Conservation (phyloP, 2,329 filamentous ascomycete species). For the Beauveria scarabaeidicola region DNA sequence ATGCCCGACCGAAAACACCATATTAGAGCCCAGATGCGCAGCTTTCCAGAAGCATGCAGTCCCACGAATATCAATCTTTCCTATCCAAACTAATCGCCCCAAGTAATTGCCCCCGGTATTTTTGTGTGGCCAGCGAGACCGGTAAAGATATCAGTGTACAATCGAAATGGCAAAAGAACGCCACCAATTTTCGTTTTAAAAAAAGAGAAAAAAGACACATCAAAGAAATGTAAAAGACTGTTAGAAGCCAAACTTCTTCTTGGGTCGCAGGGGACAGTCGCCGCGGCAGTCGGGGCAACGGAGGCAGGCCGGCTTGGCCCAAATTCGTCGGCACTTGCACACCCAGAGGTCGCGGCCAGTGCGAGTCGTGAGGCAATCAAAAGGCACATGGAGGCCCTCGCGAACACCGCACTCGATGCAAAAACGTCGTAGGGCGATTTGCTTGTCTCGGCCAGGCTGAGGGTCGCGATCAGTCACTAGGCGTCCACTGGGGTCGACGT, state of each 20-base stretch:
- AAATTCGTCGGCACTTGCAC: slow-evolving; percentile 29
- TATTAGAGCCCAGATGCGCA: not conserved
- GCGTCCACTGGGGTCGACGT: slow-evolving; percentile 24
- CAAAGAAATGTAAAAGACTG: not conserved
- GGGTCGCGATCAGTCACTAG: slow-evolving; percentile 23
- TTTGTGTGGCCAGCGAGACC: not conserved
- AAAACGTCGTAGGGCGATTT: slow-evolving; percentile 29
- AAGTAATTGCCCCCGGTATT: not conserved
- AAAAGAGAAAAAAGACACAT: not conserved
- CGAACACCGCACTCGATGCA: slow-evolving; percentile 34
- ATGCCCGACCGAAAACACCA: not conserved
- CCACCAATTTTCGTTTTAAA: not conserved
- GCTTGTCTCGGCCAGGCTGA: slow-evolving; percentile 19
- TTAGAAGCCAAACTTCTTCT: slow-evolving; percentile 20
- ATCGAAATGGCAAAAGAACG: not conserved
- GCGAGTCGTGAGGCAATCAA: slow-evolving; percentile 29
- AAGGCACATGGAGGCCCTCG: slow-evolving; percentile 28
- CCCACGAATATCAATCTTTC: not conserved
- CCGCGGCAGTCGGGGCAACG: slow-evolving; percentile 27
- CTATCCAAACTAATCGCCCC: not conserved
- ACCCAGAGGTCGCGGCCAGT: slow-evolving; percentile 32
- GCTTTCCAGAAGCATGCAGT: slow-evolving; percentile 3
- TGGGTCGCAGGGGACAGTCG: slow-evolving; percentile 28
- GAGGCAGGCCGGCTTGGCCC: slow-evolving; percentile 27
- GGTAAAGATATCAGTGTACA: slow-evolving; percentile 1